Conservation (phyloP, 768 basidiomycete species). For the Rhodocollybia butyracea region DNA sequence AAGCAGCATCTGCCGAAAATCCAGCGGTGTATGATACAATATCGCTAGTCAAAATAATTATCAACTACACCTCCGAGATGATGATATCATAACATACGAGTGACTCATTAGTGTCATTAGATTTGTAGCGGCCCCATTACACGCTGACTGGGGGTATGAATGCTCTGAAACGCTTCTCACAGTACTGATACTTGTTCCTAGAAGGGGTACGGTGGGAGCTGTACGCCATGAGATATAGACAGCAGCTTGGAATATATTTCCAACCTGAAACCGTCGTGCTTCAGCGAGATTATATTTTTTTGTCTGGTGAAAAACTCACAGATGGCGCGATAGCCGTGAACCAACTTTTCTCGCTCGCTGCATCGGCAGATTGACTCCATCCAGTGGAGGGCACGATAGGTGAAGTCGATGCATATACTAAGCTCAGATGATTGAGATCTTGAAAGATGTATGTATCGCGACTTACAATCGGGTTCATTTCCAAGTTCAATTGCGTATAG, state of each 20-base stretch:
- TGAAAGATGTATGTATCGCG: background rate
- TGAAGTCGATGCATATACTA: conserved; percentile 28
- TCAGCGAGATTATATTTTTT: background rate
- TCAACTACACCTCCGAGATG: background rate
- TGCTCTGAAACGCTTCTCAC: conserved; percentile 31
- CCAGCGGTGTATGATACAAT: conserved; percentile 31
- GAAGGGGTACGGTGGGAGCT: conserved; percentile 23
- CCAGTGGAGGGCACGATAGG: conserved; percentile 28
- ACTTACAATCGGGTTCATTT: conserved; percentile 35
- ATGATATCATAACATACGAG: conserved; percentile 17
- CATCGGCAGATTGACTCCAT: conserved; percentile 31
- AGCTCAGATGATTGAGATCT: background rate
- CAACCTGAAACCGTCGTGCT: conserved; percentile 19
- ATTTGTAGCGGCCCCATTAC: conserved; percentile 31
- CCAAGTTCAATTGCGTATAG: conserved; percentile 34
- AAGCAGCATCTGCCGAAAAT: conserved; percentile 29
- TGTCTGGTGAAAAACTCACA: conserved; percentile 17
- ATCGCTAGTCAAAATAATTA: conserved; percentile 18
- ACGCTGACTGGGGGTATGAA: conserved; percentile 36
- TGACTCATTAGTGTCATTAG: conserved; percentile 32
- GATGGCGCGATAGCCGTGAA: conserved; percentile 24
- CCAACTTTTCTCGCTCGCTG: conserved; percentile 28
- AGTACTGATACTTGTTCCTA: conserved; percentile 22
- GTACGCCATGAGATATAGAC: conserved; percentile 31
- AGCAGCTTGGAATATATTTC: conserved; percentile 33